These are phyloP conservation scores for Neopestalotiopsis rosae DNA, from an alignment of 2,329 filamentous ascomycete species.

Conservation along the genomic window DNA sequence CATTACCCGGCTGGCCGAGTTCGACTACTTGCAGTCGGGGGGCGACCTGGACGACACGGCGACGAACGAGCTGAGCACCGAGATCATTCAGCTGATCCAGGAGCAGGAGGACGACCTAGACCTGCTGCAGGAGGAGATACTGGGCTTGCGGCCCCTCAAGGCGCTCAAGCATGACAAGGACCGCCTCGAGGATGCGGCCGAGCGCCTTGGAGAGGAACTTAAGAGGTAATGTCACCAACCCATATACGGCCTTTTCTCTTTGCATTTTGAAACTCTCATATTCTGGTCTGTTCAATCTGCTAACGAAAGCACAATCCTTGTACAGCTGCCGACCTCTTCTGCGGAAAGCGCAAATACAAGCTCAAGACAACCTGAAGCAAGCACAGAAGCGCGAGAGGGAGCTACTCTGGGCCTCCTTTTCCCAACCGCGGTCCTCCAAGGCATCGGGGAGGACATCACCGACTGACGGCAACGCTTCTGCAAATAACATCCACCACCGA, in stretches of 20 bases:
- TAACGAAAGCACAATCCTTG: not conserved
- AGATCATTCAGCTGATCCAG: constrained; percentile 80
- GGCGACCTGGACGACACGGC: constrained; percentile 58
- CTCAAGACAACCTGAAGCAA: constrained; percentile 74
- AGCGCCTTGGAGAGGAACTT: constrained; percentile 72
- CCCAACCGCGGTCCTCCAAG: constrained; percentile 41
- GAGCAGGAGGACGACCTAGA: constrained; percentile 86
- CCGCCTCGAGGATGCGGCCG: constrained; percentile 69
- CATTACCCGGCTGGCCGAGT: constrained; percentile 62
- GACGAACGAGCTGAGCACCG: constrained; percentile 75
- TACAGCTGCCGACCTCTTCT: constrained; percentile 68
- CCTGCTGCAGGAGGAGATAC: constrained; percentile 76
- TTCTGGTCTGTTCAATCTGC: not conserved
- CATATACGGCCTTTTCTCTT: not conserved
- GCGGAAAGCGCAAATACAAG: constrained; percentile 80
- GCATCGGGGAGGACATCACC: constrained; percentile 39
- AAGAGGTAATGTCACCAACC: constrained; percentile 55
- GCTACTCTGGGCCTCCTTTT: constrained; percentile 72
- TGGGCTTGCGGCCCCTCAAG: constrained; percentile 64
- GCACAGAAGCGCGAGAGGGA: constrained; percentile 80
- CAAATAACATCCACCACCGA: not conserved
- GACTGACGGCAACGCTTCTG: too few relatives aligned
- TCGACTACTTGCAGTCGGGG: constrained; percentile 62
- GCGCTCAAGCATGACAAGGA: constrained; percentile 67
- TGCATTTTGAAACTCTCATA: too few relatives aligned